Percentiles rank a stretch among this genome's conserved stretches.
Conservation (phyloP, 257 asterid genomes). For the Asclepias syriaca region DNA sequence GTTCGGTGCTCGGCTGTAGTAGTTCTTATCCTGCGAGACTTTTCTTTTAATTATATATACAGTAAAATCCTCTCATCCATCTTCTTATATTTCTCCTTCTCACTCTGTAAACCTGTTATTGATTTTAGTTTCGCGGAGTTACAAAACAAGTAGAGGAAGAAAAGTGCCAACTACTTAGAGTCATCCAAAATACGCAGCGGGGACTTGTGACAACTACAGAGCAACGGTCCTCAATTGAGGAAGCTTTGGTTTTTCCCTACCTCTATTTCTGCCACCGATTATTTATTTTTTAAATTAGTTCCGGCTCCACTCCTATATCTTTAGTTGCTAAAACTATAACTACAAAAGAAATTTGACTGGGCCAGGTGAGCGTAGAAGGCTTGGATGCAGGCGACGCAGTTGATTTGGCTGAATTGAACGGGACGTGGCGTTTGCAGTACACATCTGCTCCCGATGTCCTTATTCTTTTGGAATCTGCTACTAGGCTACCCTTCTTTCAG, state of each 20-base stretch:
- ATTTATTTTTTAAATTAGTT: conserved; percentile 3
- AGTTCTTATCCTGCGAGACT: not conserved
- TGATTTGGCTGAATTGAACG: conserved; percentile 53
- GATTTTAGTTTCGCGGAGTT: conserved; percentile 25
- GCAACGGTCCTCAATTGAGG: conserved; percentile 75
- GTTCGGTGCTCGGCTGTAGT: not conserved
- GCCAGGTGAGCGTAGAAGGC: conserved; percentile 56
- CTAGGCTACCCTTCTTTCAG: conserved; percentile 73
- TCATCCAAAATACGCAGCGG: conserved; percentile 66
- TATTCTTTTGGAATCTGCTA: conserved; percentile 64
- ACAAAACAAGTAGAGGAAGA: conserved; percentile 50
- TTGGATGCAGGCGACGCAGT: conserved; percentile 57
- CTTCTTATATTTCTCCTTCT: not conserved
- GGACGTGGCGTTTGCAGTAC: conserved; percentile 96
- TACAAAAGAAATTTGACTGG: not conserved
- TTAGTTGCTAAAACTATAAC: not conserved
- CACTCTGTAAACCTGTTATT: not conserved
- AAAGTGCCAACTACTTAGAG: conserved; percentile 58
- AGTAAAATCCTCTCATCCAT: not conserved
- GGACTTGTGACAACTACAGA: conserved; percentile 58
- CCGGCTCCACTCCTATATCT: conserved; percentile 9
- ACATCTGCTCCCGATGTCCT: conserved; percentile 88
- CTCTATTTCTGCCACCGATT: not conserved
- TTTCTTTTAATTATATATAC: not conserved
- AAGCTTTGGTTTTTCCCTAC: conserved; percentile 46